Base-by-base conservation (phyloP, 768 basidiomycete species). In the Dacryopinax primogenitus region DNA sequence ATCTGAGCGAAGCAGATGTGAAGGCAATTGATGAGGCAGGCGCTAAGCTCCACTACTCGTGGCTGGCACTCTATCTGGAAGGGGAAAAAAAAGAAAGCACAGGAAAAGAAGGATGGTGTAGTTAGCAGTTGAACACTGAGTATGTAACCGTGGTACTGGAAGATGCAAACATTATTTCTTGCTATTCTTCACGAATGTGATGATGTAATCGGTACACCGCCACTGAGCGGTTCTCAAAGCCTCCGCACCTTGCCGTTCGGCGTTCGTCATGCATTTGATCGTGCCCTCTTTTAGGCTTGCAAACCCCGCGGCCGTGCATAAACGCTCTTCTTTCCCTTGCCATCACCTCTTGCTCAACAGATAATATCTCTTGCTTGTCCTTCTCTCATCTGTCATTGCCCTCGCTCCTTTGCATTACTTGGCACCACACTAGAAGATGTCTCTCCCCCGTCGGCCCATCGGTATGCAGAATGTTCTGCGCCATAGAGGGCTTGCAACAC, bases 1-100 rank as follows among this genome's bases (percentile, higher is more conserved):
- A 70, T 12, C 70, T 77, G 23, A 68, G 69, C 6, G 12, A 62
- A 1, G 71, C 70, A 23, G 73, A 74, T 61, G 41, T 69, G 12
- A 62, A 63, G 9, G 65, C 63, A 6, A 67, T 75, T 12, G 69
- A 69, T 32, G 64, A 58, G 7, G 68, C 68, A 1, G 72, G 72
- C 2, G 45, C 68, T n/a, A 64, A 70, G 32, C 35, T 51, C 23
- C 71, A 70, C 35, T 7, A 11, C 37, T 39, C n/a, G 11, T 11
- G 37, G 12, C 37, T 39, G 11, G 12, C 37, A 39, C 11, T 11
- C 12, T n/a, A 39, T n/a, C 37, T 11, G n/a, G n/a, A 39, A n/a
- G 37, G 37, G 37, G 37, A 39, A n/a, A 11, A 39, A 11, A 39
- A 11, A 11, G 11, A 11, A 11, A 11, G 37, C 37, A n/a, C 37